phyloP scores from a whole-genome alignment of 495 filamentous ascomycete genomes.

The Lentithecium fluviatile region DNA sequence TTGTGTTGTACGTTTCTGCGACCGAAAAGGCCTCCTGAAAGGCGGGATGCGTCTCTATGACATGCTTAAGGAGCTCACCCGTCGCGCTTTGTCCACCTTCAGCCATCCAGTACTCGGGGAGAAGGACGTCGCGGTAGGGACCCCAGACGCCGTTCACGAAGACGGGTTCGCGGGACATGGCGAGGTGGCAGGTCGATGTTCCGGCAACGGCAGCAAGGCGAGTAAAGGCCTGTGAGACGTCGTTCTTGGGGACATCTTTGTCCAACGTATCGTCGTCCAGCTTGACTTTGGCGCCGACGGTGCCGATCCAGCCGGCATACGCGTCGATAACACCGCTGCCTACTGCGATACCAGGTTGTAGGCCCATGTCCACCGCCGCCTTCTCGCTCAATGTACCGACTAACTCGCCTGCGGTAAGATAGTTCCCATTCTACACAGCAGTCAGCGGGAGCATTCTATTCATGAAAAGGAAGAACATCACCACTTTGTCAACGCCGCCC shows the following conservation, averaged over 20 bases:
- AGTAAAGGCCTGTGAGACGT: slow-evolving; percentile 85
- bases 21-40: slow-evolving; percentile 73
- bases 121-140: slow-evolving; percentile 88
- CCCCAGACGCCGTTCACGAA: slow-evolving; percentile 97
- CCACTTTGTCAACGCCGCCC: slow-evolving; percentile 90
- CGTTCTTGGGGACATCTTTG: slow-evolving; percentile 63
- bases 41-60: slow-evolving; percentile 89
- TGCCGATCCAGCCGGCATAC: slow-evolving; percentile 97
- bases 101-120: slow-evolving; percentile 90
- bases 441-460: slow-evolving; percentile 31
- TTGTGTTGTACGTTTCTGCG: slow-evolving; percentile 72
- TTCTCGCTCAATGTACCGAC: slow-evolving; percentile 81
- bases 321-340: slow-evolving; percentile 97
- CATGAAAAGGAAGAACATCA: slow-evolving; percentile 49
- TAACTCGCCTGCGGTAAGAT: slow-evolving; percentile 84
- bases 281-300: slow-evolving; percentile 91
- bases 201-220: slow-evolving; percentile 94
- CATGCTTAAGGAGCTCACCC: slow-evolving; percentile 86
- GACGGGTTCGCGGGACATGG: slow-evolving; percentile 86
- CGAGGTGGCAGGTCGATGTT: slow-evolving; percentile 94
- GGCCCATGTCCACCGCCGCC: slow-evolving; percentile 76
- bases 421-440: slow-evolving; percentile 74
- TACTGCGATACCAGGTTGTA: slow-evolving; percentile 85
- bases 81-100: slow-evolving; percentile 96
- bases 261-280: slow-evolving; percentile 62